These are phyloP conservation scores for Colletotrichum sidae DNA, from an alignment of 2,329 filamentous ascomycete species.

Conservation along the genomic window DNA sequence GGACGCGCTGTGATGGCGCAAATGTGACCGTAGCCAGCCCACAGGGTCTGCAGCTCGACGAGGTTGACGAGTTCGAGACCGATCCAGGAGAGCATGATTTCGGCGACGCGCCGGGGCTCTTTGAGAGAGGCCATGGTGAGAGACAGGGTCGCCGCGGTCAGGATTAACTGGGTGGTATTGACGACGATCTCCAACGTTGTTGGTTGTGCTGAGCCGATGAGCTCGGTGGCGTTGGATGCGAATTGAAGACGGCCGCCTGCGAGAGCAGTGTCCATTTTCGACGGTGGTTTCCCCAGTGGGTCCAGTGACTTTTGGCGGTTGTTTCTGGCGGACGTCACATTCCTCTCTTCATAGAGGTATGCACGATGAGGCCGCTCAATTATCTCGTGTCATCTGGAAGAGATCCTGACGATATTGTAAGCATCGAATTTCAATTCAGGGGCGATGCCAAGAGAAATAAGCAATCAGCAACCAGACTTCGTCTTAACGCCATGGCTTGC, in stretches of 20 bases:
- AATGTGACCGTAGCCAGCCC: conserved; percentile 67
- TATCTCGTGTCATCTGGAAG: no score
- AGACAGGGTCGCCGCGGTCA: conserved; percentile 2
- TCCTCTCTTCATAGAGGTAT: no score
- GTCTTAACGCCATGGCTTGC: conserved; percentile 21
- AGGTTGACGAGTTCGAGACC: conserved; percentile 54
- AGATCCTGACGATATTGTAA: no score
- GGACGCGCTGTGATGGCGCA: conserved; percentile 62
- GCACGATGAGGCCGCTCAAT: no score
- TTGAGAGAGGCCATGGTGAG: conserved; percentile 23
- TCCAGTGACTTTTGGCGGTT: conserved; percentile 7
- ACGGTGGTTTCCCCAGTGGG: conserved; percentile 19
- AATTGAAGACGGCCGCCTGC: background rate
- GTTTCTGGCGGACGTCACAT: background rate
- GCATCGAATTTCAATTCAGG: background rate
- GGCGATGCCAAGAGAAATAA: conserved; percentile 8
- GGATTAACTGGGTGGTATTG: background rate
- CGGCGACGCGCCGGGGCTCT: conserved; percentile 49
- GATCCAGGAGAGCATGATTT: conserved; percentile 52
- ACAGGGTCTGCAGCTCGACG: conserved; percentile 55
- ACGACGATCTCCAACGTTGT: background rate
- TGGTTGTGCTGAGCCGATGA: conserved; percentile 2
- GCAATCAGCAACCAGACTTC: conserved; percentile 17
- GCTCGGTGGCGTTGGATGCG: conserved; percentile 28
- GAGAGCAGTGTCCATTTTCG: conserved; percentile 27